These are phyloP conservation scores for Apiospora saccharicola DNA, from an alignment of 2,329 filamentous ascomycete species.

Conservation along the genomic window DNA sequence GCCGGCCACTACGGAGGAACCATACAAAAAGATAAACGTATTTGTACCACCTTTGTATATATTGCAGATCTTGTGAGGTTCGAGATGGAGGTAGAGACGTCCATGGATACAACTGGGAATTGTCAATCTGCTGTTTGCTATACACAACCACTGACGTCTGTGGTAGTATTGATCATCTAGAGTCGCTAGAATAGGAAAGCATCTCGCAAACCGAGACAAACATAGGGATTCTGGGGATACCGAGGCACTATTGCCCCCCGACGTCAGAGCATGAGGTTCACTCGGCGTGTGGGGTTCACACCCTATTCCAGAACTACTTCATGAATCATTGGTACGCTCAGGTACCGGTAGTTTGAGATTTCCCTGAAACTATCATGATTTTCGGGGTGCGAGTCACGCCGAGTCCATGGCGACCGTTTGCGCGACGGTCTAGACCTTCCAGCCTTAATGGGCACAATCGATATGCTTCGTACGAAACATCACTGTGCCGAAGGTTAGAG, in stretches of 20 bases:
- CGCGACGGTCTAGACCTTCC: background rate
- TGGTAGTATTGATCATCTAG: slow-evolving; percentile 11
- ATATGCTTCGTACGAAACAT: background rate
- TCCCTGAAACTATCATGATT: background rate
- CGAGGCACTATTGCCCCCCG: slow-evolving; percentile 15
- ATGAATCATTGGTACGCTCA: slow-evolving; percentile 18
- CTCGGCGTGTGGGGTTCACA: slow-evolving; percentile 17
- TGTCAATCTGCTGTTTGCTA: background rate
- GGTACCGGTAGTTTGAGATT: background rate
- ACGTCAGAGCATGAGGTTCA: background rate
- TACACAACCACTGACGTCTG: background rate
- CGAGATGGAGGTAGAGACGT: background rate
- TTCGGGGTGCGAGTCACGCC: background rate
- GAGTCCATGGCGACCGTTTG: background rate
- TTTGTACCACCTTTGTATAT: slow-evolving; percentile 10
- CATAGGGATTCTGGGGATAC: background rate
- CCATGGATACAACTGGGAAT: background rate
- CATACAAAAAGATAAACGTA: background rate
- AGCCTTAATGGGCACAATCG: background rate
- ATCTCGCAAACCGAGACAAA: background rate
- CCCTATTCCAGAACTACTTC: background rate
- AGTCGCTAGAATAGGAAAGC: slow-evolving; percentile 3
- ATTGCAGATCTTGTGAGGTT: background rate
- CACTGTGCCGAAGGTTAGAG: slow-evolving; percentile 1
- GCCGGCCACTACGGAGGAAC: background rate